phyloP scores from a whole-genome alignment of 148 eudicot genomes.

The Arbutus unedo region DNA sequence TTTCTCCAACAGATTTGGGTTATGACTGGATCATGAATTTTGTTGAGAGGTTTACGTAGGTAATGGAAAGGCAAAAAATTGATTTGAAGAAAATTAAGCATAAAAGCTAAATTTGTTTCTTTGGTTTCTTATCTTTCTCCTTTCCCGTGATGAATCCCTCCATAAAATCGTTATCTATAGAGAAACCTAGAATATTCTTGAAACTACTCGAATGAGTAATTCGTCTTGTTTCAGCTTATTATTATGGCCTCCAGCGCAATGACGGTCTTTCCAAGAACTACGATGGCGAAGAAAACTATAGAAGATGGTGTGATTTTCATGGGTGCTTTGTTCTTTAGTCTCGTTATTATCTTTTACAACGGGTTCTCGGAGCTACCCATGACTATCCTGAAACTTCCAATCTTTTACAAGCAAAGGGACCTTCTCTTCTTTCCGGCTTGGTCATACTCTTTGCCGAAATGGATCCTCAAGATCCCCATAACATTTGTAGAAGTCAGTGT shows the following conservation, averaged over 20 bases:
- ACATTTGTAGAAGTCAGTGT: constrained; percentile 29
- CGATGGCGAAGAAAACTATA: constrained; percentile 37
- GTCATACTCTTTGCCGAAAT: constrained; percentile 38
- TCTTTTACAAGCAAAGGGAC: constrained; percentile 72
- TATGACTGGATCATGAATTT: too few relatives aligned
- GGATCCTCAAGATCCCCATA: constrained; percentile 35
- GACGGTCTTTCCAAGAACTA: constrained; percentile 69
- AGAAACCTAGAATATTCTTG: too few relatives aligned
- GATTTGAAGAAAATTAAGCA: too few relatives aligned
- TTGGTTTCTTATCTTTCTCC: too few relatives aligned
- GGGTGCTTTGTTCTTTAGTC: constrained; percentile 57
- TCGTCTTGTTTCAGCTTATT: constrained; percentile 33
- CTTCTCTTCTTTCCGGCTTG: constrained; percentile 72
- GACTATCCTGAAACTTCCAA: constrained; percentile 72
- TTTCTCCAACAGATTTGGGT: too few relatives aligned
- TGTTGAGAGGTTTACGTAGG: too few relatives aligned
- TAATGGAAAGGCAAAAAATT: too few relatives aligned
- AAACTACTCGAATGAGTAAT: too few relatives aligned
- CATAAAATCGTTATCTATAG: too few relatives aligned
- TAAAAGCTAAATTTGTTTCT: too few relatives aligned
- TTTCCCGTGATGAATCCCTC: too few relatives aligned
- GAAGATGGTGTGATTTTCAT: constrained; percentile 45
- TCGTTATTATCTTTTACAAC: constrained; percentile 44
- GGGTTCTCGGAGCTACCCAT: constrained; percentile 66
- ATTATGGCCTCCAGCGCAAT: constrained; percentile 42